Base-by-base conservation (phyloP, 768 basidiomycete species). In the Paxillus ammoniavirescens region DNA sequence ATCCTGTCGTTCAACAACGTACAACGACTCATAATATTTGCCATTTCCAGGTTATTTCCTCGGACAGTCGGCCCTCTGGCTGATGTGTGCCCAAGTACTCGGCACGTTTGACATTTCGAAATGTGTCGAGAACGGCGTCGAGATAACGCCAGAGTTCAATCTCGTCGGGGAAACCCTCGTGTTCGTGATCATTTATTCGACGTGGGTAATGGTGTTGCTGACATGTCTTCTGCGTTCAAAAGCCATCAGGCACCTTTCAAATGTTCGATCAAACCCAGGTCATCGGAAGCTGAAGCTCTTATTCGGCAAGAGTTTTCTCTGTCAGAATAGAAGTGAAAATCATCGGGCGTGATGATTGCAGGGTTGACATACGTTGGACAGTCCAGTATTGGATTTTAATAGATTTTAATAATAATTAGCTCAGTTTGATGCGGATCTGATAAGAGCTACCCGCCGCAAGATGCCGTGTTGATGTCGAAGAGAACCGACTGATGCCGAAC, bases 121-220 rank as follows among this genome's bases (percentile, higher is more conserved):
- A 21, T 21, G 21, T 21, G 21, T 21, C 21, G 73, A 73, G 50
- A 69, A 75, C 17, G 77, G 76, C 0, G 59, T 70, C 1, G 74
- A 74, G 17, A 65, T 80, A 26, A 71, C 74, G 0, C 78, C 80
- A 4, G 75, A 79, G 50, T 73, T 77, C 46, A 75, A 75, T 41
- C 44, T 45, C 41, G 57, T 49, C 6, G 61, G 61, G 5, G 57
- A 21, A 5, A 53, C 53, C 23, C 31, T 59, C 4, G 6, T 58
- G 61, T 61, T 0, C 1, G 60, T 58, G 18, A 21, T 12, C 8
- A 8, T 17, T 23, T 8, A 1, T 21, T 21, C 3, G 21, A 21
- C 21, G 3, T 21, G 21, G 1, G 21, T 21, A 21, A 1, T 21
- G 21, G 21, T 21, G 21, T 21, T 21, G 21, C 21, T 21, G 21